Evolutionary conservation across 768 basidiomycete genomes (phyloP).

Genomic region (Nidula microcarpa): DNA sequence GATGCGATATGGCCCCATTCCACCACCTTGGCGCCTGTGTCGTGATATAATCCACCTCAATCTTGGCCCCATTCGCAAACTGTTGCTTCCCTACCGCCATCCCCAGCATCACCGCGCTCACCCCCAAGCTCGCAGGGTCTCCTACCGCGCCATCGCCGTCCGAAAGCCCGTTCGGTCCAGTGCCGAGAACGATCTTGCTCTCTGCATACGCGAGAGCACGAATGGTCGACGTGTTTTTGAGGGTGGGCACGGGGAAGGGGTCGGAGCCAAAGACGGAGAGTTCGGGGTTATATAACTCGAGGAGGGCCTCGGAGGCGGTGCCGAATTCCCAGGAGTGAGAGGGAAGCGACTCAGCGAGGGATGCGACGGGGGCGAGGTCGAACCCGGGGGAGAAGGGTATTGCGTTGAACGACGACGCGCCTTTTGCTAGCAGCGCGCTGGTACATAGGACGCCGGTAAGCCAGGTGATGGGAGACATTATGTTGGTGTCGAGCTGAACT

Average conservation of each 20-base stretch:
- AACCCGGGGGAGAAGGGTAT: slow-evolving; percentile 34
- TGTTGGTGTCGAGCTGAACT: too few relatives aligned
- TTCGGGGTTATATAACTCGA: slow-evolving; percentile 37
- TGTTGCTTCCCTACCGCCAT: slow-evolving; percentile 19
- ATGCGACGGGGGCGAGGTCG: slow-evolving; percentile 25
- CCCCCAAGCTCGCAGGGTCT: slow-evolving; percentile 47
- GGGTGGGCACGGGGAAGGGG: slow-evolving; percentile 29
- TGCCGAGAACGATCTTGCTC: slow-evolving; percentile 30
- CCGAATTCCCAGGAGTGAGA: slow-evolving; percentile 49
- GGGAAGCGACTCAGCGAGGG: slow-evolving; percentile 29
- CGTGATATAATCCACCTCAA: slow-evolving; percentile 29
- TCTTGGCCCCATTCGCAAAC: slow-evolving; percentile 26
- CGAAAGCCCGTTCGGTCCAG: slow-evolving; percentile 26
- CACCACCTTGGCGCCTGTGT: slow-evolving; percentile 29
- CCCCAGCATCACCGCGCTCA: slow-evolving; percentile 41
- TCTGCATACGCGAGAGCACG: slow-evolving; percentile 32
- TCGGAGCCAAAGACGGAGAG: slow-evolving; percentile 33
- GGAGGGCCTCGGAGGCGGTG: slow-evolving; percentile 34
- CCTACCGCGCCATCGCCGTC: slow-evolving; percentile 38
- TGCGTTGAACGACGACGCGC: slow-evolving; percentile 9
- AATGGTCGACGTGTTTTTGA: slow-evolving; percentile 11
- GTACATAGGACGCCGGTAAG: too few relatives aligned
- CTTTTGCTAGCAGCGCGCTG: too few relatives aligned
- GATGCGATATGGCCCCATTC: slow-evolving; percentile 47
- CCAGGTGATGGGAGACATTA: too few relatives aligned